Base-by-base conservation (phyloP, 2,329 filamentous ascomycete species). In the Diaporthe eres region DNA sequence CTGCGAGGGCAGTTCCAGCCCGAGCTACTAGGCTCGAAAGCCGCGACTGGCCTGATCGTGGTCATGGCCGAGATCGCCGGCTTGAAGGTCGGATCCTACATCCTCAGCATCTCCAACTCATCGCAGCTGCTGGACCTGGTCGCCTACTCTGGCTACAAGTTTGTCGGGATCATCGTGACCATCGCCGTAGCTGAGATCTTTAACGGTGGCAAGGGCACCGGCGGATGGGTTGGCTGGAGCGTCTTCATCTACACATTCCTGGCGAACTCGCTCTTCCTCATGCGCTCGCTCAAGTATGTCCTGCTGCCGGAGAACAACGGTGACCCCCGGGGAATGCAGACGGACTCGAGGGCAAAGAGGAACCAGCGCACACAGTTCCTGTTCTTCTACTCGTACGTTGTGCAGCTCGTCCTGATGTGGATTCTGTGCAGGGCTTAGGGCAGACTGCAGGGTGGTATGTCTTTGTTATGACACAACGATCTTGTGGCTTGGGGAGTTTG, bases 141-240 rank as follows among this genome's bases (percentile, higher is more conserved):
- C 72, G 97, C 97, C 7, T 99, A 99, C 86, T 96, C 94, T 2
- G 97, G 97, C 28, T 99, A 99, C 87, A 99, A 99, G 85, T 99
- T 99, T 82, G 96, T 99, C 39, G 97, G 96, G 44, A 95, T 98
- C 79, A 99, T 99, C 77, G 90, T 94, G 68, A 98, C 96, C 0
- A 92, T 98, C 77, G 90, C 94, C 17, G 86, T 96, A 25, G 93
- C 94, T 22, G 94, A 97, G 84, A 89, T 95, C 22, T 85, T 94
- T 78, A 97, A 93, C 74, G 92, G 92, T 17, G 94, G 95, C 60
- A 91, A 92, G 81, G 94, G 96, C 31, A 97, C 95, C 3, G 94
- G 96, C 68, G 94, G 95, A 73, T 97, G 94, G 94, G 88, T 95
- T 71, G 94, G 95, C 80, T 98, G 96, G 96, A 86, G 90, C 12